A percentile compares a stretch with the other conserved stretches of the same genome.
Conservation (phyloP, 768 basidiomycete species). For the Suillus cothurnatus region DNA sequence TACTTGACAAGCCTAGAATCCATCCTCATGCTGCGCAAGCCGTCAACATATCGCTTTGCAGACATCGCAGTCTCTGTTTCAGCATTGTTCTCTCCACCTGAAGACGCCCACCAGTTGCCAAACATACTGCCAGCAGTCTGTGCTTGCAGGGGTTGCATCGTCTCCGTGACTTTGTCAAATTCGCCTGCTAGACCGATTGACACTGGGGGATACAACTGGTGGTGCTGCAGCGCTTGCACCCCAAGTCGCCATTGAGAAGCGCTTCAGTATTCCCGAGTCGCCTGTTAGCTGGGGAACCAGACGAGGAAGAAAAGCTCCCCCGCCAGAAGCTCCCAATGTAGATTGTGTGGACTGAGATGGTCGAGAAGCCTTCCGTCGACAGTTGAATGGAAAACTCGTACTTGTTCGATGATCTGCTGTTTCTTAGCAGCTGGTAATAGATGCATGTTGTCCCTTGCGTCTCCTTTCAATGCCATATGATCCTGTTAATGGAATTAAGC, state of each 20-base stretch:
- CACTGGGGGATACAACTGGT: conserved; percentile 34
- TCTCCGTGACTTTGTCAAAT: conserved; percentile 35
- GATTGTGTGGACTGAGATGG: conserved; percentile 40
- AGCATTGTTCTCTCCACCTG: conserved; percentile 49
- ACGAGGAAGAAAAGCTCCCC: conserved; percentile 57
- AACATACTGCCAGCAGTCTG: conserved; percentile 79
- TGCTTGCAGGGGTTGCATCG: conserved; percentile 47
- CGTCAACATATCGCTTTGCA: conserved; percentile 64
- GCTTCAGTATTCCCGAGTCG: conserved; percentile 64
- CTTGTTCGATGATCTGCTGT: conserved; percentile 63
- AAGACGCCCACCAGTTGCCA: conserved; percentile 75
- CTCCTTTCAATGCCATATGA: conserved; percentile 72
- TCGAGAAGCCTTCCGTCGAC: conserved; percentile 31
- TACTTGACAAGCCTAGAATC: conserved; percentile 73
- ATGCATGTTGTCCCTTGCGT: conserved; percentile 63
- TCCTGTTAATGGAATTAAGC: conserved; percentile 47
- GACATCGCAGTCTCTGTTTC: conserved; percentile 46
- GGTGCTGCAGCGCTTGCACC: conserved; percentile 41
- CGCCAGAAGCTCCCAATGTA: conserved; percentile 64
- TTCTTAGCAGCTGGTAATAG: conserved; percentile 63
- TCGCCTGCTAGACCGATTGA: conserved; percentile 42
- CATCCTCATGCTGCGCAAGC: conserved; percentile 54
- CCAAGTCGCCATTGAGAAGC: conserved; percentile 70
- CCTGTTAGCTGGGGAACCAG: conserved; percentile 79
- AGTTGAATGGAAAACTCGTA: conserved; percentile 42